Evolutionary conservation across 805 yeast genomes (phyloP).

Genomic region (Candida chauliodis): DNA sequence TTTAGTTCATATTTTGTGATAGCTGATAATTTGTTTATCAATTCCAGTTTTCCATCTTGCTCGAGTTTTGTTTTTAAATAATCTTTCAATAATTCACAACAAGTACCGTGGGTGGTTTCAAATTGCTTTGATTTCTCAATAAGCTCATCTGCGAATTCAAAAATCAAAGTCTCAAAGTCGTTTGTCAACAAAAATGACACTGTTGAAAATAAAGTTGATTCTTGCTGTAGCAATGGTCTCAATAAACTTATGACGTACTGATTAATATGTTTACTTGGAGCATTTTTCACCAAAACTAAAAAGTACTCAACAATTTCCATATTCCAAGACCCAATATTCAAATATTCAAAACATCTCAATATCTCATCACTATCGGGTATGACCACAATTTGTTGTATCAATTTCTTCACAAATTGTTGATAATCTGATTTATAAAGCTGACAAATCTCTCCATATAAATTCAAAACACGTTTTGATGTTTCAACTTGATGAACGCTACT

Average conservation of each 20-base stretch:
- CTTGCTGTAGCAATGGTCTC: constrained; percentile 14
- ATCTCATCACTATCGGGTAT: constrained; percentile 25
- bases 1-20: neutral
- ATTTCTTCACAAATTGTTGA: constrained; percentile 26
- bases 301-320: constrained; percentile 29
- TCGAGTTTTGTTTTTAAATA: constrained; percentile 9
- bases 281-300: constrained; percentile 29
- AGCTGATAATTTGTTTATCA: constrained; percentile 16
- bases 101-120: neutral
- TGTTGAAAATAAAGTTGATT: constrained; percentile 15
- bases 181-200: constrained; percentile 23
- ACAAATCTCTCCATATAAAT: constrained; percentile 18
- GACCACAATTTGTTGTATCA: constrained; percentile 31
- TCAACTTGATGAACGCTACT: neutral
- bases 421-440: constrained; percentile 13
- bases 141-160: constrained; percentile 16
- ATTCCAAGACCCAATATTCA: constrained; percentile 28
- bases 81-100: constrained; percentile 5
- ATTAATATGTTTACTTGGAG: constrained; percentile 29
- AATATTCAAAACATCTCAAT: constrained; percentile 14
- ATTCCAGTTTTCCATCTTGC: neutral
- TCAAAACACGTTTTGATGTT: constrained; percentile 15
- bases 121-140: constrained; percentile 10
- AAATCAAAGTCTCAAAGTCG: constrained; percentile 24
- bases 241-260: constrained; percentile 22